Conservation (phyloP, 305 asterid genomes). For the Fraxinus albicans region DNA sequence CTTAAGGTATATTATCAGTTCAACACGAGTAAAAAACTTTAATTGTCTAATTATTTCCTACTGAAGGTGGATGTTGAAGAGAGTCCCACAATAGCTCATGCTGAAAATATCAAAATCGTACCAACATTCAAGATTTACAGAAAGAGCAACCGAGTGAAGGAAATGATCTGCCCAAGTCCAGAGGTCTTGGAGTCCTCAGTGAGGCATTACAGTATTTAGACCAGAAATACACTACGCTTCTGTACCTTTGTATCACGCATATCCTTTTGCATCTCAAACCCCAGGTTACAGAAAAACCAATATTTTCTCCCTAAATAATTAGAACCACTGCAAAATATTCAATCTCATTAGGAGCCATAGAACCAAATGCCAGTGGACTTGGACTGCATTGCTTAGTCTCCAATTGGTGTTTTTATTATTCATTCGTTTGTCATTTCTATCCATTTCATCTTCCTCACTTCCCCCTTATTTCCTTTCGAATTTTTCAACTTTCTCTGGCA, state of each 20-base stretch:
- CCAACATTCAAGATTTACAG: constrained; percentile 88
- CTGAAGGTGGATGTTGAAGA: constrained; percentile 79
- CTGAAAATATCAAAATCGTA: constrained; percentile 60
- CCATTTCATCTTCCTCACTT: constrained; percentile 5
- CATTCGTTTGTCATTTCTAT: constrained; percentile 39
- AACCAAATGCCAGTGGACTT: constrained; percentile 38
- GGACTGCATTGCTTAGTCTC: constrained; percentile 34
- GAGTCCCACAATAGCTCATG: constrained; percentile 49
- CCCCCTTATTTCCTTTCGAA: not conserved
- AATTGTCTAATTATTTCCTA: not conserved
- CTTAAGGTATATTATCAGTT: not conserved
- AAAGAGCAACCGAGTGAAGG: constrained; percentile 68
- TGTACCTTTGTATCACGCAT: constrained; percentile 14
- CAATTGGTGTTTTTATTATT: constrained; percentile 37
- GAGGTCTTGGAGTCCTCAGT: constrained; percentile 82
- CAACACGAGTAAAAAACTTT: not conserved
- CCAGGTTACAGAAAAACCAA: not conserved
- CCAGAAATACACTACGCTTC: constrained; percentile 19
- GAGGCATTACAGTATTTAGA: constrained; percentile 69
- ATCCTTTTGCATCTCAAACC: constrained; percentile 25
- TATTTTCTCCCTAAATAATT: constrained; percentile 23
- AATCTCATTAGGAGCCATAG: constrained; percentile 39
- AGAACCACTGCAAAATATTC: constrained; percentile 34
- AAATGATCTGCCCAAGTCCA: constrained; percentile 71
- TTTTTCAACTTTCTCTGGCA: not conserved